Evolutionary conservation across 768 basidiomycete genomes (phyloP).

Genomic region (Tricholoma furcatifolium): DNA sequence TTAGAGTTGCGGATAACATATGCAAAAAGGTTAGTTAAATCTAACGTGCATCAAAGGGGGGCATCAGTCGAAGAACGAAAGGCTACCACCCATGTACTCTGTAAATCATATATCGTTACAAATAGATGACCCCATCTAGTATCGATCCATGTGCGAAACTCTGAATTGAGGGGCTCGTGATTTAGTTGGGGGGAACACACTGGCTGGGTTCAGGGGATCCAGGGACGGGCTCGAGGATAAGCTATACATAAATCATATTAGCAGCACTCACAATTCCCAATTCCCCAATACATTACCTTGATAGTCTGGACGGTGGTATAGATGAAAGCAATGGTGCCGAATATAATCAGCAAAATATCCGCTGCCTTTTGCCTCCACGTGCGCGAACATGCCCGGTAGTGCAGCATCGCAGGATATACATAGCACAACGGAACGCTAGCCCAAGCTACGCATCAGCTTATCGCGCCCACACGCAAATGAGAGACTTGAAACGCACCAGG

Average conservation of each 20-base stretch:
- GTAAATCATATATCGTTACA: no score
- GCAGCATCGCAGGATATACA: slow-evolving; percentile 91
- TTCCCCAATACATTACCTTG: slow-evolving; percentile 39
- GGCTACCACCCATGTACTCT: no score
- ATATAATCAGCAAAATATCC: slow-evolving; percentile 74
- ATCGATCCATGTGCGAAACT: no score
- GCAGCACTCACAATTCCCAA: not conserved
- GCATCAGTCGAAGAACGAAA: no score
- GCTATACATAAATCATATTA: not conserved
- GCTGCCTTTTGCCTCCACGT: slow-evolving; percentile 62
- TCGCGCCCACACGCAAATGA: not conserved
- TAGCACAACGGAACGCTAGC: slow-evolving; percentile 90
- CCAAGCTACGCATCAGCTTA: not conserved
- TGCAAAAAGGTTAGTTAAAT: no score
- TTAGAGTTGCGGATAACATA: no score
- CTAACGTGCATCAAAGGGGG: no score
- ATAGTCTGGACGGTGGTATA: slow-evolving; percentile 86
- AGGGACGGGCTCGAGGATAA: slow-evolving; percentile 15
- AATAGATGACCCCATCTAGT: no score
- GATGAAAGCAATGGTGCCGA: slow-evolving; percentile 67
- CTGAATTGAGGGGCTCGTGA: no score
- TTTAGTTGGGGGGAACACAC: slow-evolving; percentile 13
- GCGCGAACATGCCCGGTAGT: slow-evolving; percentile 81
- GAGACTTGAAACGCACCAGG: slow-evolving; percentile 79
- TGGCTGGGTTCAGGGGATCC: slow-evolving; percentile 13